Percentiles rank a stretch among this genome's conserved stretches.
phyloP scores from a whole-genome alignment of 257 asterid species.

The Fraxinus quadrangulata region DNA sequence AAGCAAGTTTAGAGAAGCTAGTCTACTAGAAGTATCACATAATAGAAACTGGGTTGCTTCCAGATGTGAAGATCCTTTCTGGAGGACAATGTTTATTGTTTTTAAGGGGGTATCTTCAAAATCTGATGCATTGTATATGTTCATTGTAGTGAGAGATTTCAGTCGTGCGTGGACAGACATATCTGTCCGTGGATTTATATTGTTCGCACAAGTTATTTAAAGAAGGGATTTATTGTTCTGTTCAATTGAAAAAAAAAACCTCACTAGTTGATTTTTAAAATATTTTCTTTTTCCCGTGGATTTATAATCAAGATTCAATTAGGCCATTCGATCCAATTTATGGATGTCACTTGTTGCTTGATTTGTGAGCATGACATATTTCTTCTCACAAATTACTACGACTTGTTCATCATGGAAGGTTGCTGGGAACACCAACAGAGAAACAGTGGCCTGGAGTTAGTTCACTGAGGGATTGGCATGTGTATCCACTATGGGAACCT shows the following conservation, averaged over 20 bases:
- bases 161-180: background rate
- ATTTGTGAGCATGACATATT: background rate
- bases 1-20: background rate
- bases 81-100: background rate
- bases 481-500: slow-evolving; percentile 90
- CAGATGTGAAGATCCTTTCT: background rate
- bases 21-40: background rate
- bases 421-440: slow-evolving; percentile 93
- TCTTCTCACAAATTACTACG: background rate
- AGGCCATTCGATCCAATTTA: no score
- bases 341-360: no score
- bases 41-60: background rate
- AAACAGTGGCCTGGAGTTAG: slow-evolving; percentile 86
- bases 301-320: no score
- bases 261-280: no score
- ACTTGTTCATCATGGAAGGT: slow-evolving; percentile 27
- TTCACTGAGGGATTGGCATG: slow-evolving; percentile 90
- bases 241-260: background rate
- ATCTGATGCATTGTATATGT: background rate
- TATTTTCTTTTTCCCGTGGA: no score
- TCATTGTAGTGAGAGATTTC: background rate
- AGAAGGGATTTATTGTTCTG: background rate
- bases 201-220: background rate
- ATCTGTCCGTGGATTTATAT: background rate
- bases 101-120: background rate